Percentiles rank a stretch among this genome's conserved stretches.
These are phyloP conservation scores for Cinnamomum chago DNA, from an alignment of 164 flowering plant genomes.

Conservation along the genomic window DNA sequence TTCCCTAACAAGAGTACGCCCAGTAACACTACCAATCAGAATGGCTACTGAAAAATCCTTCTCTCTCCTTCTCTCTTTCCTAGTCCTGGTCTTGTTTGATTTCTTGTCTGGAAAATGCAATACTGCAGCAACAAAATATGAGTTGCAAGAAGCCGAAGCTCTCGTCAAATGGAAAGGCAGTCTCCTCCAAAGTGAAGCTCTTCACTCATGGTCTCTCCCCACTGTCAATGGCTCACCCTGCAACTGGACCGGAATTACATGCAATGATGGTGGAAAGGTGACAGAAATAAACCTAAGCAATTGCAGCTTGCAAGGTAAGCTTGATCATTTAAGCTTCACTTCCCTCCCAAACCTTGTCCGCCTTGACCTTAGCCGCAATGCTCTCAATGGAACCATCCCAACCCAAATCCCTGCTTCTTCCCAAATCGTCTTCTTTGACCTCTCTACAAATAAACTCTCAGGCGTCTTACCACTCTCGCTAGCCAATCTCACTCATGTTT, in stretches of 20 bases:
- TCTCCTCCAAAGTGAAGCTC: neutral
- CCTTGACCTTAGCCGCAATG: constrained; percentile 12
- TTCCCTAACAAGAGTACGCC: too few species aligned
- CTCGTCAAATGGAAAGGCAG: constrained; percentile 3
- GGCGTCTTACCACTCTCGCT: constrained; percentile 25
- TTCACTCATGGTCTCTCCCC: constrained; percentile 2
- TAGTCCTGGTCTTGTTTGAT: neutral
- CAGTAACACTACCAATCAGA: neutral
- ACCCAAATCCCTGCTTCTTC: constrained; percentile 11
- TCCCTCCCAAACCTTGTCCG: neutral
- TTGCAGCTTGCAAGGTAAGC: neutral
- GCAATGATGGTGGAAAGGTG: constrained; percentile 8
- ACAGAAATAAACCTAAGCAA: neutral
- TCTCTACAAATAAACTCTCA: constrained; percentile 17
- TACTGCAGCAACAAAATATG: neutral
- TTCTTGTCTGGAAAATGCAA: neutral
- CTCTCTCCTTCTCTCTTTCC: neutral
- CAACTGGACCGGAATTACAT: constrained; percentile 21
- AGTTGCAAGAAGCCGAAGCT: neutral
- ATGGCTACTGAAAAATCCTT: neutral
- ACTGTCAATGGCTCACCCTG: neutral
- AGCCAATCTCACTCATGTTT: constrained; percentile 21
- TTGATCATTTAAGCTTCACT: neutral
- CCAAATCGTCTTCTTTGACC: constrained; percentile 9
- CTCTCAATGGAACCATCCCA: constrained; percentile 20